Conservation (phyloP, 208 protist species). For the Wallacemonas sp. region DNA sequence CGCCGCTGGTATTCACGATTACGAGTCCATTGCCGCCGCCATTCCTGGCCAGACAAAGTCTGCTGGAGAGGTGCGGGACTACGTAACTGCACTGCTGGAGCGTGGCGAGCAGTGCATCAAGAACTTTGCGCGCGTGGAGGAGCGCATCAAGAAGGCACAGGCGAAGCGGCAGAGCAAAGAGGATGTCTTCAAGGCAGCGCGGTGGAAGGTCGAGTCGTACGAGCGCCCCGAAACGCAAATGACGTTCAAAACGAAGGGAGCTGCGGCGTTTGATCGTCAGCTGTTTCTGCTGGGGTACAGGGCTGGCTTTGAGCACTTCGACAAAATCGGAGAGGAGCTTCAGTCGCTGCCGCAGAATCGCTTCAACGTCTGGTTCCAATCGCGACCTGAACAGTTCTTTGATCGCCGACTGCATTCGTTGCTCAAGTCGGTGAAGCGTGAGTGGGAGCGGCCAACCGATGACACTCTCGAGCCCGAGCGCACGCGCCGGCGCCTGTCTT, state of each 20-base stretch:
- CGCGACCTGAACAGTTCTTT: slow-evolving; percentile 56
- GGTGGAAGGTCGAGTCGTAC: slow-evolving; percentile 84
- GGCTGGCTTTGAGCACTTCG: slow-evolving; percentile 39
- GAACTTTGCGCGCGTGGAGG: slow-evolving; percentile 54
- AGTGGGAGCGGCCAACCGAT: slow-evolving; percentile 56
- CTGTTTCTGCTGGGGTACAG: slow-evolving; percentile 80
- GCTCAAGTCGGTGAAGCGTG: slow-evolving; percentile 64
- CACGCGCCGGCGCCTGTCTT: slow-evolving; percentile 23
- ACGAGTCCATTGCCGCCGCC: slow-evolving; percentile 39
- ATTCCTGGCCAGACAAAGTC: slow-evolving; percentile 42
- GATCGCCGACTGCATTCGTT: slow-evolving; percentile 48
- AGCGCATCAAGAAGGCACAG: slow-evolving; percentile 48
- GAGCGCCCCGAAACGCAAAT: slow-evolving; percentile 65
- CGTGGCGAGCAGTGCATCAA: slow-evolving; percentile 75
- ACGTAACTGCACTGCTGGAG: slow-evolving; percentile 74
- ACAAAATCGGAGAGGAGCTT: slow-evolving; percentile 35
- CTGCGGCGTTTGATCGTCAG: slow-evolving; percentile 50
- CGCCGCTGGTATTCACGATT: slow-evolving; percentile 60
- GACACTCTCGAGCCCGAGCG: slow-evolving; percentile 18
- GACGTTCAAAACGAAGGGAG: slow-evolving; percentile 36
- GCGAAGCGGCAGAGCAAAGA: slow-evolving; percentile 34
- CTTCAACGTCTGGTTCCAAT: slow-evolving; percentile 86
- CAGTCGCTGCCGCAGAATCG: slow-evolving; percentile 61
- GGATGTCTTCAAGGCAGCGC: slow-evolving; percentile 55
- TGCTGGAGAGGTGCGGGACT: slow-evolving; percentile 77